Conservation (phyloP, 495 filamentous ascomycete species). For the Penicillium argentinense region DNA sequence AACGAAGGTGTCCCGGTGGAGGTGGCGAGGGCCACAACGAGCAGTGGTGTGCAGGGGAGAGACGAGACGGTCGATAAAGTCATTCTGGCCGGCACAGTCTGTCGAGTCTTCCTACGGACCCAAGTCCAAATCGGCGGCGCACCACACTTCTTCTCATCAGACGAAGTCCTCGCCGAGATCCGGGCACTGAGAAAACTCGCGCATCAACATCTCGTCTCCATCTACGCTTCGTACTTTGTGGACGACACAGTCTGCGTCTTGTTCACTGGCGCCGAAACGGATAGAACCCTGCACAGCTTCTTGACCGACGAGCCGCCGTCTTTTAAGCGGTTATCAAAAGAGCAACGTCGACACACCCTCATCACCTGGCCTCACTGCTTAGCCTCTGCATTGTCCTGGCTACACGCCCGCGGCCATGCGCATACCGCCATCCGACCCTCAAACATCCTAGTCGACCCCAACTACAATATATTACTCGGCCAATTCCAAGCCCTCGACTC, state of each 20-base stretch:
- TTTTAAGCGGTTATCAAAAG: constrained; percentile 72
- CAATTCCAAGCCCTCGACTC: constrained; percentile 68
- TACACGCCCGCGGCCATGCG: constrained; percentile 69
- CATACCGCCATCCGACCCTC: constrained; percentile 86
- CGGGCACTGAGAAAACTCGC: constrained; percentile 60
- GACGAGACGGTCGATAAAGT: constrained; percentile 67
- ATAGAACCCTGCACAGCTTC: constrained; percentile 76
- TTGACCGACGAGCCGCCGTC: constrained; percentile 63
- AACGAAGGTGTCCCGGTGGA: constrained; percentile 82
- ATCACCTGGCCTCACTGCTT: constrained; percentile 90
- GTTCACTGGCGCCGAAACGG: constrained; percentile 65
- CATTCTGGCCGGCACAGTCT: constrained; percentile 45
- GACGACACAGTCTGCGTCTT: constrained; percentile 72
- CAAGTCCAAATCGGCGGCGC: constrained; percentile 63
- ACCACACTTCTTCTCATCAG: constrained; percentile 56
- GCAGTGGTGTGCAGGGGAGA: constrained; percentile 42
- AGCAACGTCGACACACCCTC: constrained; percentile 64
- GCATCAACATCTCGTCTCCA: constrained; percentile 78
- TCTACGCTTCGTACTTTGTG: constrained; percentile 78
- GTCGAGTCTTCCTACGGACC: constrained; percentile 64
- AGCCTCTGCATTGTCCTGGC: constrained; percentile 69
- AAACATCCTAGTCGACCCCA: constrained; percentile 70
- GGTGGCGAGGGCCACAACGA: constrained; percentile 55
- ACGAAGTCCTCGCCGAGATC: constrained; percentile 71
- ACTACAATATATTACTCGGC: constrained; percentile 70